A percentile compares a stretch with the other conserved stretches of the same genome.
These are phyloP conservation scores for Lentinula sp. DNA, from an alignment of 768 basidiomycete genomes.

Conservation along the genomic window DNA sequence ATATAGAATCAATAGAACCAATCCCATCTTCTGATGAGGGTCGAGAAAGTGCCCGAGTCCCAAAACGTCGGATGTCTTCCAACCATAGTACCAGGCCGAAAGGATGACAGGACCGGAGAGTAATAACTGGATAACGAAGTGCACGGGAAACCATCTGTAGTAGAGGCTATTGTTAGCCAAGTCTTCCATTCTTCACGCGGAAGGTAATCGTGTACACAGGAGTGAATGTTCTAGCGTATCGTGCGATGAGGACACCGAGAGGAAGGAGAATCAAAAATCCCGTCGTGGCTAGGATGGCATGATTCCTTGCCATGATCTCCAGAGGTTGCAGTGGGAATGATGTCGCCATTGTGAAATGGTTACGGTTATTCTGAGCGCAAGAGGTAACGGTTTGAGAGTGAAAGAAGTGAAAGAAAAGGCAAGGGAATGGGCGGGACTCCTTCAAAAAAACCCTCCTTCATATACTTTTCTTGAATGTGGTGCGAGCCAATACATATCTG, in stretches of 20 bases:
- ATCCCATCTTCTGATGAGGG: conserved; percentile 45
- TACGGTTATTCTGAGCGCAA: not conserved
- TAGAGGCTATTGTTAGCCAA: not conserved
- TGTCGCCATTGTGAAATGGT: not conserved
- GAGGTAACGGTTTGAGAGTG: not conserved
- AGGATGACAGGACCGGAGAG: conserved; percentile 50
- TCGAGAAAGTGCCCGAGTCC: conserved; percentile 29
- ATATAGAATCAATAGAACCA: conserved; percentile 50
- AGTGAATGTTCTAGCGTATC: conserved; percentile 48
- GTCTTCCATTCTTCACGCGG: not conserved
- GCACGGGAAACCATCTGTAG: conserved; percentile 45
- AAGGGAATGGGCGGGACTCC: not conserved
- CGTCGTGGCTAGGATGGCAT: conserved; percentile 44
- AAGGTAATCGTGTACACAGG: conserved; percentile 24
- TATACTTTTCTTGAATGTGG: not conserved
- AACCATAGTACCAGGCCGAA: conserved; percentile 39
- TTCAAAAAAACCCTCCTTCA: not conserved
- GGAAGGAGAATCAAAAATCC: conserved; percentile 57
- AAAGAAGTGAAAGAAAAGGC: not conserved
- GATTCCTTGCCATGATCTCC: conserved; percentile 33
- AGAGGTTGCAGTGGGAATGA: conserved; percentile 16
- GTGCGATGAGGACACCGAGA: conserved; percentile 47
- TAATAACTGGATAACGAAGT: conserved; percentile 42
- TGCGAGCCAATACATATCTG: not conserved
- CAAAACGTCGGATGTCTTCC: conserved; percentile 25